These are phyloP conservation scores for Lepidium africanum DNA, from an alignment of 345 rosid genomes.

Conservation along the genomic window DNA sequence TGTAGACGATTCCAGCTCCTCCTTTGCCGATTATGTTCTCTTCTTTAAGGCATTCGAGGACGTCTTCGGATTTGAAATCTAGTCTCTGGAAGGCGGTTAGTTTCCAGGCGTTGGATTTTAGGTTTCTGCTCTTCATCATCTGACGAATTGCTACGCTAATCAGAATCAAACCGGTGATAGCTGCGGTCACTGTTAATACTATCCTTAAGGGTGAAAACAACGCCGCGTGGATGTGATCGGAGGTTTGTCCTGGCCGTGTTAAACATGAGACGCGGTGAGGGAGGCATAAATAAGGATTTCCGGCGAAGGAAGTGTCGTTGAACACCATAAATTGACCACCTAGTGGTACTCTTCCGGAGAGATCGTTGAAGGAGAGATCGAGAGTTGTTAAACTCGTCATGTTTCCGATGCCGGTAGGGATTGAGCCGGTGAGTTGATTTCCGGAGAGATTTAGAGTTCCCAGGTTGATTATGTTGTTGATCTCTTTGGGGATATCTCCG, in stretches of 20 bases:
- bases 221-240: constrained; percentile 22
- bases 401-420: constrained; percentile 52
- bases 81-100: constrained; percentile 75
- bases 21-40: constrained; percentile 96
- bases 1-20: constrained; percentile 84
- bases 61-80: constrained; percentile 74
- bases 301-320: constrained; percentile 56
- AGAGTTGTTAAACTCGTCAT: constrained; percentile 77
- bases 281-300: constrained; percentile 60
- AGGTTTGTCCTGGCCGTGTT: constrained; percentile 3
- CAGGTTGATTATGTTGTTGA: constrained; percentile 37
- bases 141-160: constrained; percentile 36
- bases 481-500: constrained; percentile 59
- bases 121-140: constrained; percentile 39
- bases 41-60: constrained; percentile 69
- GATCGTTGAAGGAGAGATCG: constrained; percentile 65
- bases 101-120: constrained; percentile 59
- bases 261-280: constrained; percentile 43
- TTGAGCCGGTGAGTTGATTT: constrained; percentile 58
- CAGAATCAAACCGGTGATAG: constrained; percentile 38
- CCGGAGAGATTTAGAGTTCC: constrained; percentile 63
- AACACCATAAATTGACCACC: constrained; percentile 79
- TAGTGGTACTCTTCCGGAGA: constrained; percentile 51
- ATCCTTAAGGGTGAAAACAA: constrained; percentile 36
- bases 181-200: constrained; percentile 34